Conservation (phyloP, 1,284 basidiomycete species). For the Ceraceosorus guamensis region DNA sequence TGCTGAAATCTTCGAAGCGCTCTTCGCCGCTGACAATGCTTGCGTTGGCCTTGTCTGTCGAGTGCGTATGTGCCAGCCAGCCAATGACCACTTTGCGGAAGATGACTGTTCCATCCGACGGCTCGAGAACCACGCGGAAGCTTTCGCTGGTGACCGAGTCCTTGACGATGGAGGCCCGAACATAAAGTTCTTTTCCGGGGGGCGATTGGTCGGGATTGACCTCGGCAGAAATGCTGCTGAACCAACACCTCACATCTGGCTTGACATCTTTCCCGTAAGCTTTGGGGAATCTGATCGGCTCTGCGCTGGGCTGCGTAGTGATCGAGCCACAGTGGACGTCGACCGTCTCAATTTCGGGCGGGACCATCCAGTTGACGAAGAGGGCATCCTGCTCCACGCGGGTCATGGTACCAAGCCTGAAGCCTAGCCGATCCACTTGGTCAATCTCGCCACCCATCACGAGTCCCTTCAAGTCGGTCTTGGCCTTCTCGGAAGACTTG, state of each 20-base stretch:
- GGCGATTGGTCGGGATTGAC: neutral
- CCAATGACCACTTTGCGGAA: neutral
- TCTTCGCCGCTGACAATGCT: neutral
- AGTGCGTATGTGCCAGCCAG: neutral
- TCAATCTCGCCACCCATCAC: neutral
- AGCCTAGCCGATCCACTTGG: neutral
- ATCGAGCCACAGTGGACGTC: neutral
- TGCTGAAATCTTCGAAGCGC: neutral
- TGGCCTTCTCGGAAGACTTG: neutral
- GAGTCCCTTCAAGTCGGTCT: neutral
- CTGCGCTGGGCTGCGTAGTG: neutral
- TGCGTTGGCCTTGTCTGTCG: neutral
- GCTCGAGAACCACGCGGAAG: neutral
- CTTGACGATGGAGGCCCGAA: neutral
- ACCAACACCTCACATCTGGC: neutral
- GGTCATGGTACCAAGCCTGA: neutral
- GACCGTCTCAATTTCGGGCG: constrained; percentile 1
- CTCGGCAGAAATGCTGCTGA: neutral
- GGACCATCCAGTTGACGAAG: constrained; percentile 4
- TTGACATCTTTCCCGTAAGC: neutral
- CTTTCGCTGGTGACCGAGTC: neutral
- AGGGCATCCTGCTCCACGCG: neutral
- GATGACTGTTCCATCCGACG: neutral
- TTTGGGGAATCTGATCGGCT: neutral
- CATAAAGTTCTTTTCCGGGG: neutral